A percentile compares a stretch with the other conserved stretches of the same genome.
phyloP scores from a whole-genome alignment of 2,329 filamentous ascomycete species.

The Simplicillium aogashimaense region DNA sequence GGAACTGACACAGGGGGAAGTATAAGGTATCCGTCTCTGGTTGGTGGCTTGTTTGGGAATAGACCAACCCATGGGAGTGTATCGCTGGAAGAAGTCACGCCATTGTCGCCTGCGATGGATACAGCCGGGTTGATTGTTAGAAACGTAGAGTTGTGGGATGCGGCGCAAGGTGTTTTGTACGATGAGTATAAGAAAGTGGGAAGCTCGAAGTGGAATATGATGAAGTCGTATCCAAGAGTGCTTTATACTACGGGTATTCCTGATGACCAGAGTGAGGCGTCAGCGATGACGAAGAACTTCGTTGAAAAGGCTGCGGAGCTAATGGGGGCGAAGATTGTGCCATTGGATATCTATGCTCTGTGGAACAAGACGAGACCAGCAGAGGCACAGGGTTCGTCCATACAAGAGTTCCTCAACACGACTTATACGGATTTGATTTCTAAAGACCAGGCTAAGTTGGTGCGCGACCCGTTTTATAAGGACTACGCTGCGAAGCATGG shows the following conservation, averaged over 20 bases:
- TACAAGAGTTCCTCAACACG: slow-evolving; percentile 1
- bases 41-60: slow-evolving; percentile 8
- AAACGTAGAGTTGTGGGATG: slow-evolving; percentile 6
- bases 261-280: neutral
- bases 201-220: neutral
- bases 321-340: slow-evolving; percentile 2
- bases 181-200: slow-evolving; percentile 1
- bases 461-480: slow-evolving; percentile 4
- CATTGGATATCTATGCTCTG: slow-evolving; percentile 1
- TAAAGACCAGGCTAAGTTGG: slow-evolving; percentile 2
- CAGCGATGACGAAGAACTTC: neutral
- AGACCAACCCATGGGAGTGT: slow-evolving; percentile 7
- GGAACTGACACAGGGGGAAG: slow-evolving; percentile 13
- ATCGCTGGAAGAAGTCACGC: slow-evolving; percentile 6
- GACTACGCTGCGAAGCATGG: slow-evolving; percentile 5
- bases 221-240: slow-evolving; percentile 1
- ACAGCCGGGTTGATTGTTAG: slow-evolving; percentile 7
- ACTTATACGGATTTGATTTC: slow-evolving; percentile 2
- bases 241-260: neutral
- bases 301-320: neutral
- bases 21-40: slow-evolving; percentile 7
- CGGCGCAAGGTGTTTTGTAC: slow-evolving; percentile 2
- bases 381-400: neutral
- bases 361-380: slow-evolving; percentile 3
- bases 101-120: slow-evolving; percentile 7